Conservation (phyloP, 257 asterid species). For the Anisodus tanguticus region DNA sequence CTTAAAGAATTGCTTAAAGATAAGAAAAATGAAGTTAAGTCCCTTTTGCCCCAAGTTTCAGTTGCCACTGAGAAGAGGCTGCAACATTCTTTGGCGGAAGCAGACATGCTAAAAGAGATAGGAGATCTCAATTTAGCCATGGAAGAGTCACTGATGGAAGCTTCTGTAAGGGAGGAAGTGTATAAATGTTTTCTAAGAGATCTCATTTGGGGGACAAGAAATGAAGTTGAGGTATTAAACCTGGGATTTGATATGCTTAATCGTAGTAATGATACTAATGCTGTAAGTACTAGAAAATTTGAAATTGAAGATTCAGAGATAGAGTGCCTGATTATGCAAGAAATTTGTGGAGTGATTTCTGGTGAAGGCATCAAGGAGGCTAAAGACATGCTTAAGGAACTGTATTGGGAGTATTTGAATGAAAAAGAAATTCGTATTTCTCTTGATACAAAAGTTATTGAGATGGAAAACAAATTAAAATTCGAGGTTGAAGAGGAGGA, state of each 20-base stretch:
- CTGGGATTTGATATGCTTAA: background rate
- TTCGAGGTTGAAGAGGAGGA: slow-evolving; percentile 57
- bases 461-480: slow-evolving; percentile 59
- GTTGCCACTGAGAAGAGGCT: slow-evolving; percentile 49
- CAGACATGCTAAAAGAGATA: slow-evolving; percentile 50
- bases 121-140: slow-evolving; percentile 49
- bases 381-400: slow-evolving; percentile 40
- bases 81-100: slow-evolving; percentile 62
- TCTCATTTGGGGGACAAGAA: slow-evolving; percentile 43
- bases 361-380: slow-evolving; percentile 59
- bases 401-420: slow-evolving; percentile 44
- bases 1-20: slow-evolving; percentile 58
- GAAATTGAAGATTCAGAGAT: slow-evolving; percentile 60
- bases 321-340: slow-evolving; percentile 51
- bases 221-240: slow-evolving; percentile 24
- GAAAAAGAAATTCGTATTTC: slow-evolving; percentile 46
- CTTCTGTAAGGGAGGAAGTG: slow-evolving; percentile 58
- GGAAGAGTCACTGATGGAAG: slow-evolving; percentile 56
- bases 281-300: slow-evolving; percentile 43
- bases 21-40: slow-evolving; percentile 60
- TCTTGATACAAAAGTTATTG: slow-evolving; percentile 46
- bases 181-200: slow-evolving; percentile 59
- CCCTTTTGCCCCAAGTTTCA: slow-evolving; percentile 61
- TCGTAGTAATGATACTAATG: background rate
- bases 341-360: slow-evolving; percentile 47